These are phyloP conservation scores for Sophora flavescens DNA, from an alignment of 306 rosid genomes.

Conservation along the genomic window DNA sequence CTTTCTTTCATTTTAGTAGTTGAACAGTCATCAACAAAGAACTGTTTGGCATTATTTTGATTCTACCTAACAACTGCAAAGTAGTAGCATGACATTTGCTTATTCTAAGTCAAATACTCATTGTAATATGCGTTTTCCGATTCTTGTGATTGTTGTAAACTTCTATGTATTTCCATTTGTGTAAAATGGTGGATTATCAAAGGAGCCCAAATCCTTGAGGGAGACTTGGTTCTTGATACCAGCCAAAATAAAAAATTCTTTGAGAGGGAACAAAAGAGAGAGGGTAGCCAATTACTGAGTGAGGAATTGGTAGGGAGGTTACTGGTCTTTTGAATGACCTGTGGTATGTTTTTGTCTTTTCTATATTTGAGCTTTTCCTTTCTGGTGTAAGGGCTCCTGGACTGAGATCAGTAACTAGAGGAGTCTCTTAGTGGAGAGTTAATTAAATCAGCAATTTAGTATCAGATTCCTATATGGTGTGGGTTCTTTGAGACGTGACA, in stretches of 20 bases:
- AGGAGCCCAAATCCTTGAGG: neutral
- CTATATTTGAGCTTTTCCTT: neutral
- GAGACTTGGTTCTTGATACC: too few relatives aligned
- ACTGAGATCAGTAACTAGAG: neutral
- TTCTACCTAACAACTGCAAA: neutral
- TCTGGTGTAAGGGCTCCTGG: neutral
- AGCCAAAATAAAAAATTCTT: too few relatives aligned
- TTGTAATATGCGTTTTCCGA: constrained; percentile 1
- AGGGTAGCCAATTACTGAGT: neutral
- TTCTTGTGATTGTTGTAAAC: neutral
- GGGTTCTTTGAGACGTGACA: constrained; percentile 11
- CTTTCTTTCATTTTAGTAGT: neutral
- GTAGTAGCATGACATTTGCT: neutral
- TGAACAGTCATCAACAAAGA: constrained; percentile 4
- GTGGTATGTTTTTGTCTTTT: neutral
- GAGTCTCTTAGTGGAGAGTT: neutral
- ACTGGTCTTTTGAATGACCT: neutral
- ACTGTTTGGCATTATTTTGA: neutral
- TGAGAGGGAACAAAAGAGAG: too few relatives aligned
- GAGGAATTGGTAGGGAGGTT: neutral
- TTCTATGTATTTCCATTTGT: neutral
- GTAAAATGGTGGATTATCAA: neutral
- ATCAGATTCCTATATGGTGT: neutral
- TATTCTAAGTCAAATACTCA: neutral
- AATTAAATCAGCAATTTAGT: too few relatives aligned